Percentiles rank a stretch among this genome's conserved stretches.
Conservation (phyloP, 495 filamentous ascomycete species). For the Pyronema omphalodes region DNA sequence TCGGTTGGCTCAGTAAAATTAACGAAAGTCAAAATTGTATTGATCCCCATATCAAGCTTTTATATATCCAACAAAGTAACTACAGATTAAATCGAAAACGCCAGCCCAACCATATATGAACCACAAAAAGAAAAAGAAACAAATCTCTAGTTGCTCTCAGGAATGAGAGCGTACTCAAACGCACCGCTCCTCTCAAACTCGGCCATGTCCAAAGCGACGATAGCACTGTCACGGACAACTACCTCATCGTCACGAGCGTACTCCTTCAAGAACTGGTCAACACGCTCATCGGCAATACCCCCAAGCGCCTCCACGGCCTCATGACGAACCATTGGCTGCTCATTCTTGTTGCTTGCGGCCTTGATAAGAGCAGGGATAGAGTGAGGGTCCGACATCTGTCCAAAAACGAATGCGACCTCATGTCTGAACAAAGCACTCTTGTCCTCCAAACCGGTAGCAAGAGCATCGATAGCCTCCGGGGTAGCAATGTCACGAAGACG, state of each 20-base stretch:
- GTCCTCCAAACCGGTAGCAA: constrained; percentile 76
- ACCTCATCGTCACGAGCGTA: constrained; percentile 81
- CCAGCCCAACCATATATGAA: no score
- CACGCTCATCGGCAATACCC: constrained; percentile 81
- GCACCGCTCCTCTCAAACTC: constrained; percentile 84
- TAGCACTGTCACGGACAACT: constrained; percentile 83
- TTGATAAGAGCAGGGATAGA: constrained; percentile 75
- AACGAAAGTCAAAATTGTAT: no score
- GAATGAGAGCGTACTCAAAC: constrained; percentile 78
- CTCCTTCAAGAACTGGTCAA: constrained; percentile 62
- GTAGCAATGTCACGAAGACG: constrained; percentile 83
- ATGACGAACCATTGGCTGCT: constrained; percentile 90
- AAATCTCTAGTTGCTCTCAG: constrained; percentile 27
- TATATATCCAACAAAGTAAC: no score
- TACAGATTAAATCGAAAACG: no score
- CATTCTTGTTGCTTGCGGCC: constrained; percentile 55
- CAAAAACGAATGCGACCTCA: constrained; percentile 96
- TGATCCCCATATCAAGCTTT: no score
- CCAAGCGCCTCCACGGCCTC: constrained; percentile 97
- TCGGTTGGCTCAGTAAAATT: no score
- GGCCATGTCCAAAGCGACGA: constrained; percentile 95
- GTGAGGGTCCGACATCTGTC: constrained; percentile 87
- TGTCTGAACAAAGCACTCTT: constrained; percentile 88
- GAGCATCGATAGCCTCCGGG: constrained; percentile 62
- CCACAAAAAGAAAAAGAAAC: no score